Base-by-base conservation (phyloP, 2,329 filamentous ascomycete species). In the Hypoxylon sp. region DNA sequence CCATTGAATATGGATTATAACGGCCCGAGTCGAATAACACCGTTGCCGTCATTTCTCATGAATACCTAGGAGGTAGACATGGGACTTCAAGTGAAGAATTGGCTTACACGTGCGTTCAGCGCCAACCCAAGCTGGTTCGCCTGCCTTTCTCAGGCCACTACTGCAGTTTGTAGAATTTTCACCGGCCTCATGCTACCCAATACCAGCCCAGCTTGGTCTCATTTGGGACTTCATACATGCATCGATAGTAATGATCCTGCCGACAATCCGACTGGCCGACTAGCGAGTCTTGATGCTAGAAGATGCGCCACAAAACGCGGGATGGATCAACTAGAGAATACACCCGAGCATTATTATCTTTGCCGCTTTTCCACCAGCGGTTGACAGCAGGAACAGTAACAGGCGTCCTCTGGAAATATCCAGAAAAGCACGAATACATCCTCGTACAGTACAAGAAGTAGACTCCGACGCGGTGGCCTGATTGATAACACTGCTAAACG, bases 391-490 rank as follows among this genome's bases (percentile, higher is more conserved):
- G 8, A 46, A 30, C 27, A 62, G n/a, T 17, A 22, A 42, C 27
- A 11, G 40, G 48, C 40, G 55, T 48, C 54, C 51, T 56, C 48
- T 57, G 49, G 67, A 63, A 61, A 48, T 49, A 58, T 44, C 44
- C 31, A 60, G 37, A 46, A 46, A 66, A 58, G 62, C 60, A 70
- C 44, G 46, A 63, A 68, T 70, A 70, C 70, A 67, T 72, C 59
- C 63, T 68, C 54, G 53, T 67, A 66, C 65, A 70, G 70, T 61
- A 64, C 30, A 44, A 53, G 22, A 62, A 65, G 50, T 44, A 71
- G 46, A 53, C 10, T 13, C 55, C 46, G 40, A 25, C 51, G 48
- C 57, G 3, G 37, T 31, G 54, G 51, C 49, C 59, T 54, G 50
- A 58, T 54, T 65, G 68, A 68, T 68, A 65, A 30, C 60, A 57